These are phyloP conservation scores for Apostasia ramifera DNA, from an alignment of 106 monocot genomes.

Conservation along the genomic window DNA sequence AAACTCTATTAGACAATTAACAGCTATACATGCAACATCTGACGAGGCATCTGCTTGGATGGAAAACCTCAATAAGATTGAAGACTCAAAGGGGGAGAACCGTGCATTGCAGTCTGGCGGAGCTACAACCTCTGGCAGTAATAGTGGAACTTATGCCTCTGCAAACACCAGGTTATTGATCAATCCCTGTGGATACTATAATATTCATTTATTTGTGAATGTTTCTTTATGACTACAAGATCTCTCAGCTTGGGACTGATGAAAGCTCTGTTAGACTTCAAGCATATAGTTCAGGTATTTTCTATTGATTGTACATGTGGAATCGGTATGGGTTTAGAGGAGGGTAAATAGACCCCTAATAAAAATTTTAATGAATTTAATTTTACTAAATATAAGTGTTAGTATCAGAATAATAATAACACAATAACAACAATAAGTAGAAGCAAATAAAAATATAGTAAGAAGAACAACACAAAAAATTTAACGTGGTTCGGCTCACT, in stretches of 20 bases:
- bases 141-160: constrained; percentile 15
- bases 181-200: constrained; percentile 30
- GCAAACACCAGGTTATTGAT: constrained; percentile 20
- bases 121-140: constrained; percentile 55
- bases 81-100: constrained; percentile 13
- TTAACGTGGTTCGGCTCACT: too few species aligned
- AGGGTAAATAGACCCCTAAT: too few species aligned
- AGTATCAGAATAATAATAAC: too few species aligned
- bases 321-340: too few species aligned
- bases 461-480: too few species aligned
- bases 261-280: constrained; percentile 86
- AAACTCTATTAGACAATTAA: constrained; percentile 61
- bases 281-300: constrained; percentile 72
- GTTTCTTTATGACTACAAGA: constrained; percentile 96
- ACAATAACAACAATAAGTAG: too few species aligned
- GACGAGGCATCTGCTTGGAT: constrained; percentile 75
- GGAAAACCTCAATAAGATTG: constrained; percentile 18
- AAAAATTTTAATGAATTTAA: too few species aligned
- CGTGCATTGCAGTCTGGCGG: constrained; percentile 45
- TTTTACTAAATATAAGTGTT: too few species aligned
- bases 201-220: constrained; percentile 98
- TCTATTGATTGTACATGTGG: too few species aligned
- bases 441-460: too few species aligned
- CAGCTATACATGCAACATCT: constrained; percentile 76
- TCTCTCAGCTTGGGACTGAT: constrained; percentile 86